These are phyloP conservation scores for Neurospora africana DNA, from an alignment of 495 filamentous ascomycete species.

Conservation along the genomic window DNA sequence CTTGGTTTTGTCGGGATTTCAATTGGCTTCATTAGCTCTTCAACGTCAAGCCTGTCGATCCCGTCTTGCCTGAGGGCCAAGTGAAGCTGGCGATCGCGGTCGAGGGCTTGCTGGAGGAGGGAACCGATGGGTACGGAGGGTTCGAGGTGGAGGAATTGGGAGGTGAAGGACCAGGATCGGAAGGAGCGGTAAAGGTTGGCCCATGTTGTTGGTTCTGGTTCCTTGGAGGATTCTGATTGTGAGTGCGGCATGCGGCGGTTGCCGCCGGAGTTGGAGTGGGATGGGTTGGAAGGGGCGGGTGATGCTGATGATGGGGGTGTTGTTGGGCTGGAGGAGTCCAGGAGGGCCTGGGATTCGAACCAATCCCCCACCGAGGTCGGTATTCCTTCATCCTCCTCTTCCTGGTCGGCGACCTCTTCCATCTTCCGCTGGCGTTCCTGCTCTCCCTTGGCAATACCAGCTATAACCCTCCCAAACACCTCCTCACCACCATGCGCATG, in stretches of 20 bases:
- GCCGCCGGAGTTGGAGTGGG: neutral
- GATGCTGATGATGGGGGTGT: neutral
- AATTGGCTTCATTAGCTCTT: neutral
- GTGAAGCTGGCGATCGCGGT: conserved; percentile 1
- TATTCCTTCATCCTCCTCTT: neutral
- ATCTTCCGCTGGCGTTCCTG: neutral
- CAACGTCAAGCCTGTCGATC: neutral
- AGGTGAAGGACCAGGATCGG: neutral
- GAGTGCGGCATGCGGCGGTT: neutral
- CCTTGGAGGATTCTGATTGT: neutral
- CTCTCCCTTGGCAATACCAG: neutral
- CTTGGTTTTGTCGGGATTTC: neutral
- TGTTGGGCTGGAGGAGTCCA: neutral
- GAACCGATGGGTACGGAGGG: neutral
- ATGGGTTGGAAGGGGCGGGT: neutral
- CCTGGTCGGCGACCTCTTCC: neutral
- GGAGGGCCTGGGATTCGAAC: neutral
- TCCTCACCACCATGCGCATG: neutral
- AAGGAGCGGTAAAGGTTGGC: neutral
- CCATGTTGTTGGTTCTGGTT: neutral
- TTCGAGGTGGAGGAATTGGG: neutral
- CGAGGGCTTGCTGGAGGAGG: conserved; percentile 1
- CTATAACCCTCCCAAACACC: neutral
- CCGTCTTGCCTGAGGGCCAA: neutral
- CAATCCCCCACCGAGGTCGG: neutral